These are phyloP conservation scores for Aspergillus asperescens DNA, from an alignment of 495 filamentous ascomycete species.

Conservation along the genomic window DNA sequence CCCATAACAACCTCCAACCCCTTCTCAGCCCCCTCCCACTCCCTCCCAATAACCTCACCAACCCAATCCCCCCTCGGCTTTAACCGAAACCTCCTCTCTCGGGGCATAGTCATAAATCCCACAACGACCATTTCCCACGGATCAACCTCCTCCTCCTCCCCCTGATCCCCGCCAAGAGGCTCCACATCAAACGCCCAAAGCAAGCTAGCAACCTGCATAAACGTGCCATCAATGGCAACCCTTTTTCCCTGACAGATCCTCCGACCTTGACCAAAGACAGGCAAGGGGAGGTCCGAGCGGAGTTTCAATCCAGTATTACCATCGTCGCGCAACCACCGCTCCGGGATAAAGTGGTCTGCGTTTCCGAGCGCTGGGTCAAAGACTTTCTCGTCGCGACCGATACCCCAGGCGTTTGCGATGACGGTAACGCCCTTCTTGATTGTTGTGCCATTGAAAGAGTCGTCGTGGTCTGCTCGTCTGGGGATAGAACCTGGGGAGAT, in stretches of 20 bases:
- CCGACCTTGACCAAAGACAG: conserved; percentile 29
- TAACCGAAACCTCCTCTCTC: conserved; percentile 19
- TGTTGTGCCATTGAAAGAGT: conserved; percentile 44
- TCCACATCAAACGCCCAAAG: conserved; percentile 32
- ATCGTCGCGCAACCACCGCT: conserved; percentile 21
- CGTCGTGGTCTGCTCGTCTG: conserved; percentile 46
- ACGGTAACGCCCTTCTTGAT: conserved; percentile 49
- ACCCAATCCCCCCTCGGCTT: conserved; percentile 23
- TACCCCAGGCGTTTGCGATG: conserved; percentile 50
- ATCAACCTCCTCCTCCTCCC: conserved; percentile 23
- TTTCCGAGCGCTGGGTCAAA: conserved; percentile 25
- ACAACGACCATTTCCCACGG: conserved; percentile 28
- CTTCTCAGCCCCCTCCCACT: conserved; percentile 16
- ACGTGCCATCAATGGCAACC: conserved; percentile 25
- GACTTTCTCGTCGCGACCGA: conserved; percentile 22
- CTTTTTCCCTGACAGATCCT: conserved; percentile 29
- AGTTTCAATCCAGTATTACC: conserved; percentile 7
- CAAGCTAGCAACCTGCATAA: conserved; percentile 26
- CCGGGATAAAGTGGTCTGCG: conserved; percentile 28
- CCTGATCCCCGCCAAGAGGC: background rate
- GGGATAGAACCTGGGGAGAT: conserved; percentile 38
- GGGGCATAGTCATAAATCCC: conserved; percentile 28
- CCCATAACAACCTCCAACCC: conserved; percentile 14
- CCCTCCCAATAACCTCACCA: conserved; percentile 11
- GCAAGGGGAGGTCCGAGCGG: conserved; percentile 24